phyloP scores from a whole-genome alignment of 2,329 filamentous ascomycete species.

The Setomelanomma holmii region DNA sequence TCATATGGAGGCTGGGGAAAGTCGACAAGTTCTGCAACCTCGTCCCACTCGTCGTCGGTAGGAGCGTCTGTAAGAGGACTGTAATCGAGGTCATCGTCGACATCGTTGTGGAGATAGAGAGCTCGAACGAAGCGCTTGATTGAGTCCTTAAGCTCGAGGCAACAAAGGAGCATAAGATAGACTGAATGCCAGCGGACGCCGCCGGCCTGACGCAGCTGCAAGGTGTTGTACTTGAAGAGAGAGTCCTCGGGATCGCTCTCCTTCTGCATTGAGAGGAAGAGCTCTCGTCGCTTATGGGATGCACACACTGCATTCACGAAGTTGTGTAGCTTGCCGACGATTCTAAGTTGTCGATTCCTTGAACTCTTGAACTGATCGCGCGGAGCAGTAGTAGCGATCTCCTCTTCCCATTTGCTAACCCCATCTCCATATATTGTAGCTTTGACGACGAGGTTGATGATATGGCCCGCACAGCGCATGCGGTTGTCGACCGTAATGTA shows the following conservation, averaged over 20 bases:
- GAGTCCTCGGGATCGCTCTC: not conserved
- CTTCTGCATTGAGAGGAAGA: constrained; percentile 1
- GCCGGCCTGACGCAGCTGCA: constrained; percentile 1
- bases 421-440: constrained; percentile 7
- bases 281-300: too few relatives aligned
- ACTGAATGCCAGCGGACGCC: too few relatives aligned
- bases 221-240: constrained; percentile 2
- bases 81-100: not conserved
- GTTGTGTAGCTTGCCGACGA: constrained; percentile 10
- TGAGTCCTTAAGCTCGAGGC: too few relatives aligned
- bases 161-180: too few relatives aligned
- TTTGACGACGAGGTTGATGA: too few relatives aligned
- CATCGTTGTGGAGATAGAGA: not conserved
- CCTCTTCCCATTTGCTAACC: not conserved
- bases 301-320: constrained; percentile 9
- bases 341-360: not conserved
- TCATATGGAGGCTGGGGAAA: not conserved
- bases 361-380: constrained; percentile 1
- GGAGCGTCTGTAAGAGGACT: not conserved
- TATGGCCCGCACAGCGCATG: too few relatives aligned
- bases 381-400: constrained; percentile 1
- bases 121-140: not conserved
- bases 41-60: not conserved
- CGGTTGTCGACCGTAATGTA: not conserved
- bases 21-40: not conserved